These are phyloP conservation scores for Lagenidium giganteum DNA, from an alignment of 352 stramenopile species.

Conservation along the genomic window DNA sequence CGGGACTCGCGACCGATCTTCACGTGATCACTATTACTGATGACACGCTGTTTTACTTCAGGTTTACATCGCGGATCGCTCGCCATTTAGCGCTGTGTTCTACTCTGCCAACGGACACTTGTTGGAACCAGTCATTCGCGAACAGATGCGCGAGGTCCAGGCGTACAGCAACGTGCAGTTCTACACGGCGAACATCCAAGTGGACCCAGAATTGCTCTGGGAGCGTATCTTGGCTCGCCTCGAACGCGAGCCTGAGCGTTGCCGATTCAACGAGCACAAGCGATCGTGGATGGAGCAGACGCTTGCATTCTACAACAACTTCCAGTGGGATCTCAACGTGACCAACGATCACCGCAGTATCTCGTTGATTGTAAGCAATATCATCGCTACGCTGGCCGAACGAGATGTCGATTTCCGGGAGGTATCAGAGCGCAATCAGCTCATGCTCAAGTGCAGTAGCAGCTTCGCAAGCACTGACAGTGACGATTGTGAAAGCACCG, in stretches of 20 bases:
- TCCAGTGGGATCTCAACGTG: conserved; percentile 74
- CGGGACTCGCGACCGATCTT: background rate
- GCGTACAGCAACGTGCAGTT: conserved; percentile 73
- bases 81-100: conserved; percentile 80
- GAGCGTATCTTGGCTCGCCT: conserved; percentile 61
- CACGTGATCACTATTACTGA: no score
- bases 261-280: conserved; percentile 82
- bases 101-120: conserved; percentile 70
- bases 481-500: conserved; percentile 54
- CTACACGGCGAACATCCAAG: conserved; percentile 78
- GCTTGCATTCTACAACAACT: conserved; percentile 73
- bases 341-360: conserved; percentile 60
- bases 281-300: conserved; percentile 82
- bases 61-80: conserved; percentile 83
- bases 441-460: conserved; percentile 29
- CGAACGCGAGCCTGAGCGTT: conserved; percentile 60
- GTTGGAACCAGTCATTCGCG: conserved; percentile 76
- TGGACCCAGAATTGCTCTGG: conserved; percentile 77
- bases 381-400: conserved; percentile 38
- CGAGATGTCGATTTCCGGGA: conserved; percentile 58
- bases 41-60: conserved; percentile 10
- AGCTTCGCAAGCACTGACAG: conserved; percentile 66
- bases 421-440: conserved; percentile 45
- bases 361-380: conserved; percentile 42
- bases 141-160: conserved; percentile 79